A percentile compares a stretch with the other conserved stretches of the same genome.
Conservation (phyloP, 1,284 basidiomycete genomes). For the Cutaneotrichosporon mucoides region DNA sequence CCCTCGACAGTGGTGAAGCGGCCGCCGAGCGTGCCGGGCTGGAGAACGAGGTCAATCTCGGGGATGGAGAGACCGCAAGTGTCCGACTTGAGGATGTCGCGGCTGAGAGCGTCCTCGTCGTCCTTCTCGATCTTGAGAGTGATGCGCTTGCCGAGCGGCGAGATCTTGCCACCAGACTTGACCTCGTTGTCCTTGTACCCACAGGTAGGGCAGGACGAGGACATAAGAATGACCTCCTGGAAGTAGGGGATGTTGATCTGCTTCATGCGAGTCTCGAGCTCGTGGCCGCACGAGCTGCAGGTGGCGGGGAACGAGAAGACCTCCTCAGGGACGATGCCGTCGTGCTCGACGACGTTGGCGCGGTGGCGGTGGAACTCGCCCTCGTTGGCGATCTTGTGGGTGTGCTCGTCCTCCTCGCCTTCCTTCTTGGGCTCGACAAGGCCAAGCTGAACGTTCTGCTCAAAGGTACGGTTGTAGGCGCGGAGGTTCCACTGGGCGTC, state of each 20-base stretch:
- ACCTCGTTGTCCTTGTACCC: constrained; percentile 98
- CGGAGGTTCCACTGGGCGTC: constrained; percentile 92
- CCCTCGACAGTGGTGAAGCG: constrained; percentile 98
- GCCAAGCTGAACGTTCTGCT: constrained; percentile 82
- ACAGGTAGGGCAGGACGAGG: constrained; percentile 90
- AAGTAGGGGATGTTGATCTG: constrained; percentile 97
- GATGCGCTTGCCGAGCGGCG: constrained; percentile 77
- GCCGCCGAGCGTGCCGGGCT: constrained; percentile 94
- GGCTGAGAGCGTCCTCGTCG: constrained; percentile 86
- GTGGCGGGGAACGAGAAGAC: constrained; percentile 82
- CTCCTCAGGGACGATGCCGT: constrained; percentile 63
- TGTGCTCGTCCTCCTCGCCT: constrained; percentile 49
- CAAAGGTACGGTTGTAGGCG: constrained; percentile 73
- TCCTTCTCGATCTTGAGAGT: constrained; percentile 71
- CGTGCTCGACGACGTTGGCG: constrained; percentile 22
- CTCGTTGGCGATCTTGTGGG: constrained; percentile 35
- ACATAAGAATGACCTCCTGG: constrained; percentile 99
- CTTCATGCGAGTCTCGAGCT: constrained; percentile 88
- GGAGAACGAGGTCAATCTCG: constrained; percentile 88
- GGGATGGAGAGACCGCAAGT: constrained; percentile 87
- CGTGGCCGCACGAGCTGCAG: constrained; percentile 84
- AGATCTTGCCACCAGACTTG: constrained; percentile 87
- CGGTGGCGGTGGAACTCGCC: constrained; percentile 27
- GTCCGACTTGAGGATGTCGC: constrained; percentile 95
- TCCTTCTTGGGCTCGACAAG: constrained; percentile 51